A percentile compares a stretch with the other conserved stretches of the same genome.
These are phyloP conservation scores for Epichloe aotearoae DNA, from an alignment of 2,329 filamentous ascomycete genomes.

Conservation along the genomic window DNA sequence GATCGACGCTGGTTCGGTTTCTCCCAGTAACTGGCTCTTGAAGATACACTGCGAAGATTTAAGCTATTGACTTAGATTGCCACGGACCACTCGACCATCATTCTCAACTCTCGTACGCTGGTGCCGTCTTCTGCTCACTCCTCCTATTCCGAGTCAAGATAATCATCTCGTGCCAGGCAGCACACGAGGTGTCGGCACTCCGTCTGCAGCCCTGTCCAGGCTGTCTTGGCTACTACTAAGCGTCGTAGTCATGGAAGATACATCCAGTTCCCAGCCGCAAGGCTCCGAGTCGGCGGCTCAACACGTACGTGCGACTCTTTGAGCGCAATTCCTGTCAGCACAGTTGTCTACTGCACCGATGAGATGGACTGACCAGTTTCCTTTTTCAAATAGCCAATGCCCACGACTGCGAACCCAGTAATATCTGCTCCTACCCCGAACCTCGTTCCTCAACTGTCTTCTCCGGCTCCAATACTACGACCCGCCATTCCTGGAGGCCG, in stretches of 20 bases:
- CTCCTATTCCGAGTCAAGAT: too few species aligned
- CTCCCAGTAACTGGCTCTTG: not conserved
- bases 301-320: slow-evolving; percentile 8
- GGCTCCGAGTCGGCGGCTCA: slow-evolving; percentile 8
- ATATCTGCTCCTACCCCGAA: slow-evolving; percentile 20
- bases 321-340: not conserved
- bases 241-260: slow-evolving; percentile 14
- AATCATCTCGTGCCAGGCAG: not conserved
- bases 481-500: slow-evolving; percentile 65
- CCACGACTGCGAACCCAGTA: slow-evolving; percentile 12
- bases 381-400: slow-evolving; percentile 9
- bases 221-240: slow-evolving; percentile 8
- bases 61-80: not conserved
- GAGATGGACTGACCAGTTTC: slow-evolving; percentile 1
- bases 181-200: slow-evolving; percentile 2
- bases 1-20: not conserved
- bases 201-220: slow-evolving; percentile 1
- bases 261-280: slow-evolving; percentile 11
- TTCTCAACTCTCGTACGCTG: not conserved
- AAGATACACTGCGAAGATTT: not conserved
- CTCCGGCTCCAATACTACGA: slow-evolving; percentile 67
- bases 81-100: not conserved
- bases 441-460: slow-evolving; percentile 49
- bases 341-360: not conserved
- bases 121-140: not conserved